phyloP scores from a whole-genome alignment of 2,329 filamentous ascomycete genomes.

The Verticillium klebahnii region DNA sequence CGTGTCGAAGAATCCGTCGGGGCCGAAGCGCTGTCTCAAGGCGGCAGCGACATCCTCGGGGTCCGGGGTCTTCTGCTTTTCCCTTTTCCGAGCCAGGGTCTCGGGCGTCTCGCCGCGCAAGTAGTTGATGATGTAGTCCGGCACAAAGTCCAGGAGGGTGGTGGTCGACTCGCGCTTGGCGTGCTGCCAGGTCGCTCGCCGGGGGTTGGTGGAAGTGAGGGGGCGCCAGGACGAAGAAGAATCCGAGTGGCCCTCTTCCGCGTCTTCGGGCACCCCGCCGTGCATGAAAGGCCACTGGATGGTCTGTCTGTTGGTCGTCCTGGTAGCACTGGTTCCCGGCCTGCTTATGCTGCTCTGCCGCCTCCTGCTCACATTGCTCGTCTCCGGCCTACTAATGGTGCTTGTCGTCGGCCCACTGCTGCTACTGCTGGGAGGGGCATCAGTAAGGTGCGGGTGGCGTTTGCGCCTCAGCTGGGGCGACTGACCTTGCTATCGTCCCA shows the following conservation, averaged over 20 bases:
- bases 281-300: constrained; percentile 14
- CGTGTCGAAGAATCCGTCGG: constrained; percentile 8
- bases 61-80: constrained; percentile 24
- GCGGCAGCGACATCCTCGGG: constrained; percentile 20
- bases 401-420: neutral
- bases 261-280: neutral
- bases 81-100: constrained; percentile 40
- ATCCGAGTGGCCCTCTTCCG: constrained; percentile 9
- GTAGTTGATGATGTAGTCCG: constrained; percentile 52
- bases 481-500: neutral
- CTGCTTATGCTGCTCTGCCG: neutral
- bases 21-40: neutral
- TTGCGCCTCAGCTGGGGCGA: too few species aligned
- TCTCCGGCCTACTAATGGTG: neutral
- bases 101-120: constrained; percentile 52
- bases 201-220: constrained; percentile 3
- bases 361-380: neutral
- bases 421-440: constrained; percentile 1
- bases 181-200: constrained; percentile 12
- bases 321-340: neutral
- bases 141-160: constrained; percentile 31
- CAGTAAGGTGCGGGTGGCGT: neutral
- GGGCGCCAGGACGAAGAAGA: constrained; percentile 10
- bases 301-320: constrained; percentile 12
- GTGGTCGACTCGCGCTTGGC: constrained; percentile 11